These are phyloP conservation scores for Pyracantha coccinea DNA, from an alignment of 331 rosid species.

Conservation along the genomic window DNA sequence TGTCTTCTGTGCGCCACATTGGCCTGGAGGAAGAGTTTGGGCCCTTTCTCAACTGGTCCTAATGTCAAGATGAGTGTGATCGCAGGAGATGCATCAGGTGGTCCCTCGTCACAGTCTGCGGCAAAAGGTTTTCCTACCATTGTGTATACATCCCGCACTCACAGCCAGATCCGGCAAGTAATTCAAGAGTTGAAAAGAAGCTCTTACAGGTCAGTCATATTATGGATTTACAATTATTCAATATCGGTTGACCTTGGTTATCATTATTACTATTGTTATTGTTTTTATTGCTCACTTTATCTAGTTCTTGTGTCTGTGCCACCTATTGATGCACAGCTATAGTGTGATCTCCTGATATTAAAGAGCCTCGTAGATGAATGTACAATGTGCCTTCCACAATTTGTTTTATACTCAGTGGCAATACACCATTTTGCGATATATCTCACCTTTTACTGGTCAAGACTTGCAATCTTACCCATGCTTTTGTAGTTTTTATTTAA, in stretches of 20 bases:
- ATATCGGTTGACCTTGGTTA: not conserved
- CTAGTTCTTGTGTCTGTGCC: not conserved
- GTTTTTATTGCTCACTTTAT: not conserved
- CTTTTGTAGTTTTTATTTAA: not conserved
- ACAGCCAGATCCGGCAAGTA: conserved; percentile 98
- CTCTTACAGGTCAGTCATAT: conserved; percentile 55
- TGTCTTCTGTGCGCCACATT: conserved; percentile 94
- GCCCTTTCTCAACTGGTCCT: conserved; percentile 61
- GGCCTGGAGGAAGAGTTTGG: conserved; percentile 95
- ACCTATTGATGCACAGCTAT: not conserved
- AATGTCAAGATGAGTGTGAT: conserved; percentile 28
- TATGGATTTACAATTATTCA: not conserved
- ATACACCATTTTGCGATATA: not conserved
- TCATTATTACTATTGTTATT: not conserved
- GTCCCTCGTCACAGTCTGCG: conserved; percentile 34
- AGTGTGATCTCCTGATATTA: not conserved
- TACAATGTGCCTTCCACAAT: not conserved
- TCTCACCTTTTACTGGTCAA: not conserved
- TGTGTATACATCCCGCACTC: conserved; percentile 83
- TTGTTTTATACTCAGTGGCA: not conserved
- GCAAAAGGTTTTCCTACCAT: conserved; percentile 46
- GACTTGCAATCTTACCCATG: not conserved
- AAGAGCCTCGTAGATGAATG: not conserved
- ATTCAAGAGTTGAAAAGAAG: conserved; percentile 80
- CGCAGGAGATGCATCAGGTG: conserved; percentile 22